Base-by-base conservation (phyloP, 2,329 filamentous ascomycete species). In the Cladosporium sp. region DNA sequence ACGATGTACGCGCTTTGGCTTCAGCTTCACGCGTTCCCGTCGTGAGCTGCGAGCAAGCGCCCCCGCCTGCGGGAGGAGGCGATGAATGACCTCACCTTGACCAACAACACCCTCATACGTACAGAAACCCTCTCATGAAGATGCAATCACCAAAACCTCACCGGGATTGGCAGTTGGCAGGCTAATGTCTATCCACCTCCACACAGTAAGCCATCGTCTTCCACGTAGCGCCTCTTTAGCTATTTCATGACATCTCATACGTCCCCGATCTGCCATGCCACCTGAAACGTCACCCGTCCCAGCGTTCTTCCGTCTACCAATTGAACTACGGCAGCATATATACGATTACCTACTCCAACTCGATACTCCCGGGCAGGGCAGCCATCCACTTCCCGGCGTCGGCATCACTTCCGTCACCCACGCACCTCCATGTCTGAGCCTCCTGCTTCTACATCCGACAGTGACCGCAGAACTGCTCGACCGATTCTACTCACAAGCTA, bases 291-390 rank as follows among this genome's bases (percentile, higher is more conserved):
- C 35, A 38, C 10, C 35, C 43, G 14, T 41, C 5, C 50, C 43
- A 14, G 10, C 43, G 18, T 60, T 53, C 54, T 68, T 59, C 57
- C 66, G 42, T 41, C 64, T 73, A 8, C 71, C 71, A 3, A 45
- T 69, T 50, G 72, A 74, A 50, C 60, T 74, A 22, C 69, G 72
- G 11, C 60, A 65, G n/a, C 56, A 67, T 7, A 70, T 74, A 34
- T 74, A 70, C 58, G 43, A 50, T 19, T 60, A 64, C 48, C 35
- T 72, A 37, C 66, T 73, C n/a, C 9, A 48, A 3, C 50, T 46
- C 28, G 37, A 53, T 9, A 33, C 22, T 13, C 35, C 43, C 9
- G 44, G 40, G 9, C 43, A 53, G 31, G 44, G 37, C 34, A 46
- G 43, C 13, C 44, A 53, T 37, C 43, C 44, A 2, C 43, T 46